Base-by-base conservation (phyloP, 1,284 basidiomycete species). In the Laetiporus sulphureus region DNA sequence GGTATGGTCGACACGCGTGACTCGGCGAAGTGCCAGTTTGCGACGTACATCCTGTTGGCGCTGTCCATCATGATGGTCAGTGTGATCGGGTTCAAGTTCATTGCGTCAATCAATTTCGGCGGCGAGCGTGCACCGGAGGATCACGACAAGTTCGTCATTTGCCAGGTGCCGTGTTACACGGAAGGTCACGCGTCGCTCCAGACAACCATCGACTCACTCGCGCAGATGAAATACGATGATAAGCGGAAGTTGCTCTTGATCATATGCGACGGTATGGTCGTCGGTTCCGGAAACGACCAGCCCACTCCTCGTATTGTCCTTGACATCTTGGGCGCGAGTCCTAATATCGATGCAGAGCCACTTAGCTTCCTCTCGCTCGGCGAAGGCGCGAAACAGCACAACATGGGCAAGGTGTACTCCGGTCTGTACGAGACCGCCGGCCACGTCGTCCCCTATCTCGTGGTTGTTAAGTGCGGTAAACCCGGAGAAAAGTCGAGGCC, bases 261-360 rank as follows among this genome's bases (percentile, higher is more conserved):
- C 65, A 88, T 99, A 56, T 99, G 96, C 59, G 95, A 99, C 63
- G 95, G 96, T 55, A 99, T 94, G 79, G 98, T 99, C 52, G 89
- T 98, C 47, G 95, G 96, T 61, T 87, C 86, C 12, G 93, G 93
- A 3, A 97, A 97, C 64, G 89, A 95, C 63, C 74, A 85, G 31
- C 87, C 91, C 6, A 94, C 91, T 0, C 91, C 91, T 1, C 77
- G 91, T 36, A 97, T 99, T 50, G 94, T 97, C 3, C 73, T 99
- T 36, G 95, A 99, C 60, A 93, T 99, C 50, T 80, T 99, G 13
- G 96, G 96, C 42, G 91, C 87, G 1, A 92, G 96, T 60, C 83
- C 93, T 0, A 91, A 91, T 52, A 68, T 90, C 35, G 93, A 99
- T 54, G 93, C 95, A 0, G 95, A 98, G 62, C 91, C 94, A 4